Percentiles rank a stretch among this genome's conserved stretches.
These are phyloP conservation scores for Lepidopterella palustris DNA, from an alignment of 495 filamentous ascomycete species.

Conservation along the genomic window DNA sequence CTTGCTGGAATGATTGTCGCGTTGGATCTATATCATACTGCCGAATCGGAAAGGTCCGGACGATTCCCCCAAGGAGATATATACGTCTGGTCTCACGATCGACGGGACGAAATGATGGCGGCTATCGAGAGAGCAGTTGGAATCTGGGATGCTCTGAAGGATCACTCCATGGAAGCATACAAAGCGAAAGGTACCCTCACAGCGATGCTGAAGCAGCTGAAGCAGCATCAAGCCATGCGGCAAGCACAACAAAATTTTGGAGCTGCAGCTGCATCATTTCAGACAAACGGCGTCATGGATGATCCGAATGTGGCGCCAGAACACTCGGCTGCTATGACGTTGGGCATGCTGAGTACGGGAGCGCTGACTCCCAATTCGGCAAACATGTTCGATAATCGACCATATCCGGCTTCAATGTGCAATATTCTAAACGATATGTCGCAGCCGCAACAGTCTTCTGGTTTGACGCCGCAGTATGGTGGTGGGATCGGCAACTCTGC, in stretches of 20 bases:
- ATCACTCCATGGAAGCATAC: constrained; percentile 79
- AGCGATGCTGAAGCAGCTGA: constrained; percentile 73
- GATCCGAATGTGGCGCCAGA: constrained; percentile 40
- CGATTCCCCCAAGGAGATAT: constrained; percentile 32
- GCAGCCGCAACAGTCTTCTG: constrained; percentile 13
- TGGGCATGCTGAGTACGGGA: constrained; percentile 68
- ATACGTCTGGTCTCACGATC: constrained; percentile 64
- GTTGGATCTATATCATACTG: constrained; percentile 59
- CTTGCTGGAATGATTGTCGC: constrained; percentile 85
- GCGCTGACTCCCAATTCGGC: constrained; percentile 58
- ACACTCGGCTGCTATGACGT: constrained; percentile 72
- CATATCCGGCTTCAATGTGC: constrained; percentile 41
- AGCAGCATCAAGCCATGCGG: constrained; percentile 35
- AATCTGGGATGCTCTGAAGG: constrained; percentile 71
- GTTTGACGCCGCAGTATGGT: constrained; percentile 26
- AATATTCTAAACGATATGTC: constrained; percentile 41
- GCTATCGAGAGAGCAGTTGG: constrained; percentile 62
- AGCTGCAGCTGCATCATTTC: constrained; percentile 15
- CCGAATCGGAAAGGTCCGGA: constrained; percentile 33
- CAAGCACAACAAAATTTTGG: constrained; percentile 24
- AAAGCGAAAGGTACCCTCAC: constrained; percentile 72
- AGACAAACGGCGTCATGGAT: constrained; percentile 34
- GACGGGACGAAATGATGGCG: constrained; percentile 66
- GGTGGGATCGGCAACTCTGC: constrained; percentile 3
- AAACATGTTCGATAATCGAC: constrained; percentile 31